Conservation (phyloP, 2,329 filamentous ascomycete genomes). For the Calonectria leucothoes region DNA sequence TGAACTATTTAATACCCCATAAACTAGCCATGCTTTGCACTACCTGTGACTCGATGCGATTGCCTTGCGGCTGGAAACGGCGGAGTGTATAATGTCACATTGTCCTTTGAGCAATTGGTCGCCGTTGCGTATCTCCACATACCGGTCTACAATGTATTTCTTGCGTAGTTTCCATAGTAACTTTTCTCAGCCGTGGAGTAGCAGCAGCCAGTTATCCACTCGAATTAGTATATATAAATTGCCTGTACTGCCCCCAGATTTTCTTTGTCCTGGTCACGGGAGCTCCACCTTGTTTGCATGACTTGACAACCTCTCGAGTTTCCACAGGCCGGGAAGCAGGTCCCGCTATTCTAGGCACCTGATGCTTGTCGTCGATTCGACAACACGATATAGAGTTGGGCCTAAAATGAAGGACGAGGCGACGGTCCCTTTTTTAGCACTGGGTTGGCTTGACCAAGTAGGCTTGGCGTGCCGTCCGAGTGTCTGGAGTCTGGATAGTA, state of each 20-base stretch:
- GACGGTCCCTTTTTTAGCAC: background rate
- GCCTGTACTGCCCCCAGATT: too few species aligned
- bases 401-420: background rate
- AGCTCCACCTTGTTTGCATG: background rate
- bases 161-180: background rate
- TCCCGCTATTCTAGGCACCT: background rate
- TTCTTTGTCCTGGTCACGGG: too few species aligned
- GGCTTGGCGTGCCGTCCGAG: background rate
- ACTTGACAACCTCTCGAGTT: background rate
- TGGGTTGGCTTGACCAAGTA: background rate
- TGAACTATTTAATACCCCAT: slow-evolving; percentile 33
- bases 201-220: background rate
- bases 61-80: background rate
- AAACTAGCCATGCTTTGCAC: background rate
- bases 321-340: too few species aligned
- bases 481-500: too few species aligned
- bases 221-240: background rate
- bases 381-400: background rate
- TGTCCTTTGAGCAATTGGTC: too few species aligned
- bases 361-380: background rate
- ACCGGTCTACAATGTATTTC: too few species aligned
- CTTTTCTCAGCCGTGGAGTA: too few species aligned
- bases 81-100: background rate
- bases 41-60: background rate
- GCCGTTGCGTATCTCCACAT: background rate